phyloP scores from a whole-genome alignment of 1,284 basidiomycete genomes.

The Cutaneotrichosporon cavernicola region DNA sequence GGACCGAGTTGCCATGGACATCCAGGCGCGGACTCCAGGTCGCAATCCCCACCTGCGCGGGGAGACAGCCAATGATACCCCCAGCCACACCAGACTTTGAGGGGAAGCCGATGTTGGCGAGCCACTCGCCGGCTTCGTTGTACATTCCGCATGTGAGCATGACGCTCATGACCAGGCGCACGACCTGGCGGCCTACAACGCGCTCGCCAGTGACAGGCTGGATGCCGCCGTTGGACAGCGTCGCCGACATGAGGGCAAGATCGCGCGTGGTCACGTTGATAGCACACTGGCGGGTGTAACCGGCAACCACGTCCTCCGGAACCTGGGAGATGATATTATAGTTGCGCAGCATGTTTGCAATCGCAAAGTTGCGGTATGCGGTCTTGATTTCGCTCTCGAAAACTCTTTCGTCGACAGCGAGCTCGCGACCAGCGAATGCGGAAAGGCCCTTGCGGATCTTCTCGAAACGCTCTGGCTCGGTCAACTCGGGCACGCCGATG shows the following conservation, averaged over 20 bases:
- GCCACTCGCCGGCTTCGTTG: constrained; percentile 25
- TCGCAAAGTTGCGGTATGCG: constrained; percentile 22
- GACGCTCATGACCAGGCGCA: constrained; percentile 23
- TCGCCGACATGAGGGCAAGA: constrained; percentile 26
- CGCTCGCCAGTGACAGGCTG: constrained; percentile 25
- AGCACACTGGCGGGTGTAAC: constrained; percentile 26
- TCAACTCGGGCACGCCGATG: constrained; percentile 7
- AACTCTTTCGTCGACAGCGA: constrained; percentile 18
- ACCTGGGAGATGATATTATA: constrained; percentile 16
- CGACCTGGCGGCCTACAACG: constrained; percentile 19
- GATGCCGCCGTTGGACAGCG: constrained; percentile 24
- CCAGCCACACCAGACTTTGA: constrained; percentile 25
- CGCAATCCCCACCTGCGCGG: constrained; percentile 23
- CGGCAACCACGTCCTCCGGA: constrained; percentile 16
- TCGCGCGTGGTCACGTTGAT: constrained; percentile 23
- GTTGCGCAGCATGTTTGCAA: constrained; percentile 27
- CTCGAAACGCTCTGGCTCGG: constrained; percentile 17
- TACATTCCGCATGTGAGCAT: constrained; percentile 30
- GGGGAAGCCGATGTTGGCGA: constrained; percentile 18
- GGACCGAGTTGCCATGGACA: constrained; percentile 18
- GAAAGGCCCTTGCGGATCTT: constrained; percentile 18
- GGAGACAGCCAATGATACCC: constrained; percentile 23
- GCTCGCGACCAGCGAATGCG: constrained; percentile 23
- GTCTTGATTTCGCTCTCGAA: constrained; percentile 18
- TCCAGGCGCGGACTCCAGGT: constrained; percentile 24